Base-by-base conservation (phyloP, 179 eudicot species). In the Patellifolia procumbens region DNA sequence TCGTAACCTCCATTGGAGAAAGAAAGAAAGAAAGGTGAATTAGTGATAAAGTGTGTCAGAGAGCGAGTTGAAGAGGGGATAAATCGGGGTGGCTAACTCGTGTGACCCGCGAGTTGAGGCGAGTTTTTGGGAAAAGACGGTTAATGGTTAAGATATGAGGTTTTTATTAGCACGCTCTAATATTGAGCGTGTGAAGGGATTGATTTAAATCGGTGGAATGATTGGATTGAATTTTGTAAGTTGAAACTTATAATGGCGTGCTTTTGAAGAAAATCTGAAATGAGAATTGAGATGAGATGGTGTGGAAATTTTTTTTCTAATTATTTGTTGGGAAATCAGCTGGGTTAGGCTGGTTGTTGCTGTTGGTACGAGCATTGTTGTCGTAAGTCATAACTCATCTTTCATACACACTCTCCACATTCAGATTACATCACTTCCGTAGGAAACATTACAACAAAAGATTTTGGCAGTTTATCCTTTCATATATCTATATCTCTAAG, bases 1-100 rank as follows among this genome's bases (percentile, higher is more conserved):
- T 62, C 80, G 39, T 53, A 34, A 65, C 64, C 85, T 59, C 76
- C 84, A 80, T 73, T 53, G 43, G 7, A 15, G 11, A 16, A 17
- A 42, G 46, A 19, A 9, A 52, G 13, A 7, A 51, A 11, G 3
- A 1, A 0, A 7, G 17, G 3, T 8, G 3, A 7, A n/a, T 5
- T 6, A 19, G 22, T 16, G 4, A 22, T 34, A 34, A 35, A 74
- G 76, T 42, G 60, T 11, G 11, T 4, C 5, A 52, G n/a, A 13
- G 58, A 20, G 24, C 58, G 63, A 58, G 63, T 58, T 58, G 63
- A 58, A 9, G 17, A 11, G 52, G 60, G 65, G 22, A 22, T n/a
- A 29, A 55, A 29, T 55, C 22, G 7, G 66, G 39, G 45, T 2
- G 34, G 60, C n/a, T n/a, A n/a, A 34, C 22, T 19, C 3, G 42